phyloP scores from a whole-genome alignment of 179 eudicot genomes.

The Actinidia arguta region DNA sequence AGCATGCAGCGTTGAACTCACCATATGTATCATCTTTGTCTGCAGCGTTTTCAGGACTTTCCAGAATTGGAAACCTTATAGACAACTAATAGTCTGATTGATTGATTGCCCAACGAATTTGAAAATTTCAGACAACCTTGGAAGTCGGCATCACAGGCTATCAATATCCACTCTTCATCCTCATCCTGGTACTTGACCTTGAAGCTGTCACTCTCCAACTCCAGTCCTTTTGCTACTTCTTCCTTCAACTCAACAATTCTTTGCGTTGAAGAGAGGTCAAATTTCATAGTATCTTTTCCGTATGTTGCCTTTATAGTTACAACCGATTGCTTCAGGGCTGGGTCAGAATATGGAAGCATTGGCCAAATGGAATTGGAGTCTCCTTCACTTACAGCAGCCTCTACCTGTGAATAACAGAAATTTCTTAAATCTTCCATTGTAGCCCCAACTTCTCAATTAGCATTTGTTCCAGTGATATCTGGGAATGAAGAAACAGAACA shows the following conservation, averaged over 20 bases:
- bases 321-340: too few relatives aligned
- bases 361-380: too few relatives aligned
- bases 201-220: background rate
- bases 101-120: background rate
- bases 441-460: too few relatives aligned
- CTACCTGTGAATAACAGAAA: too few relatives aligned
- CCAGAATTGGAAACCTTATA: background rate
- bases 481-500: too few relatives aligned
- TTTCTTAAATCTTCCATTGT: too few relatives aligned
- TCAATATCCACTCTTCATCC: background rate
- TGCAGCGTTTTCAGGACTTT: background rate
- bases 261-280: background rate
- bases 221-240: background rate
- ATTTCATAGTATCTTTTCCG: background rate
- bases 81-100: background rate
- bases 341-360: too few relatives aligned
- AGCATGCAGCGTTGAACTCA: too few relatives aligned
- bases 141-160: background rate
- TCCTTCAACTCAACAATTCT: background rate
- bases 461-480: too few relatives aligned
- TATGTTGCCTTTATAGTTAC: background rate
- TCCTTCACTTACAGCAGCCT: too few relatives aligned
- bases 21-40: too few relatives aligned
- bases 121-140: background rate
- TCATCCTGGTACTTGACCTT: background rate